Percentiles rank a stretch among this genome's conserved stretches.
Conservation (phyloP, 108 stramenopile genomes). For the Skeletonema grethae region DNA sequence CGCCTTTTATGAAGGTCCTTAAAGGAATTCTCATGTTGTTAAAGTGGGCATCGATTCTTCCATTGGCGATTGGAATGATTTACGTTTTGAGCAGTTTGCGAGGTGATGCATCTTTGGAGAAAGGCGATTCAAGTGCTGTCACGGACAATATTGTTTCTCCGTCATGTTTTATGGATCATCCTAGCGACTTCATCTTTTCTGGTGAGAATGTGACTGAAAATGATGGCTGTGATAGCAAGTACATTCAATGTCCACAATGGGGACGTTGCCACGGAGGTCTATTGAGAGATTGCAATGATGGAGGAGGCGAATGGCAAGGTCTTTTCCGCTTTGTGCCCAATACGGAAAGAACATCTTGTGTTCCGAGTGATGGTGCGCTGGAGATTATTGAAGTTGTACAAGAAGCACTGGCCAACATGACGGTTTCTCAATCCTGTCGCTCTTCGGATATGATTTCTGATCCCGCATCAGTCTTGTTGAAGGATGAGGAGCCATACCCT, state of each 20-base stretch:
- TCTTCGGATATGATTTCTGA: slow-evolving; percentile 8
- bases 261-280: slow-evolving; percentile 42
- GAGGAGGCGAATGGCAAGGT: slow-evolving; percentile 7
- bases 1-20: neutral
- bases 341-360: slow-evolving; percentile 12
- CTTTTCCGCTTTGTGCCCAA: slow-evolving; percentile 26
- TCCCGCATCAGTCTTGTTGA: slow-evolving; percentile 11
- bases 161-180: slow-evolving; percentile 23
- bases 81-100: neutral
- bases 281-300: slow-evolving; percentile 37
- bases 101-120: slow-evolving; percentile 6
- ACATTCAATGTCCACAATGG: slow-evolving; percentile 38
- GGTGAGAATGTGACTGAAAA: slow-evolving; percentile 8
- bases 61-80: neutral
- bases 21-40: neutral
- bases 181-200: slow-evolving; percentile 12
- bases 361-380: slow-evolving; percentile 16
- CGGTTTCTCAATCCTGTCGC: slow-evolving; percentile 20
- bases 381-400: slow-evolving; percentile 13
- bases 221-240: slow-evolving; percentile 25
- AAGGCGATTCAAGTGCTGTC: neutral
- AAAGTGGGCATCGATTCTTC: neutral
- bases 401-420: slow-evolving; percentile 24
- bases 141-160: neutral
- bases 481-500: slow-evolving; percentile 18